These are phyloP conservation scores for Podaxis carcinomalis DNA, from an alignment of 768 basidiomycete species.

Conservation along the genomic window DNA sequence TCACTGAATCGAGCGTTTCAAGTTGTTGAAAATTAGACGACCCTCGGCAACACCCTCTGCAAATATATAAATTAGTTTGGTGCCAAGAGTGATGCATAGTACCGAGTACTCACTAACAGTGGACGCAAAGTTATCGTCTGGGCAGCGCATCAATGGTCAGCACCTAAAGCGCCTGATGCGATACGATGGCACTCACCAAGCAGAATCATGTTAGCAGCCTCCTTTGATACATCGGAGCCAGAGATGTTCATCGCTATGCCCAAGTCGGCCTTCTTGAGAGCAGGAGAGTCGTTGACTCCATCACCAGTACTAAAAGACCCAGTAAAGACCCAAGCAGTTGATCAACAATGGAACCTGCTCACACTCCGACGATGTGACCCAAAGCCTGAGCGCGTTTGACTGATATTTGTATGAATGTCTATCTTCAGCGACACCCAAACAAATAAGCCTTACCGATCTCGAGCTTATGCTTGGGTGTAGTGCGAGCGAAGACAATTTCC, in stretches of 20 bases:
- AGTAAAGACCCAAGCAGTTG: not conserved
- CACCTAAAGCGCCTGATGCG: not conserved
- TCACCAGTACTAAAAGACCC: slow-evolving; percentile 52
- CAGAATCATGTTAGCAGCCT: slow-evolving; percentile 73
- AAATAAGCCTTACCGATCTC: slow-evolving; percentile 50
- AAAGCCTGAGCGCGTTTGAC: slow-evolving; percentile 70
- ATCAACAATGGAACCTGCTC: slow-evolving; percentile 22
- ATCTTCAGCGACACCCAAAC: not conserved
- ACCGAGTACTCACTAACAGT: slow-evolving; percentile 51
- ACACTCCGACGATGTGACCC: slow-evolving; percentile 72
- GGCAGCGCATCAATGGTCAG: not conserved
- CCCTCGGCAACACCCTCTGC: slow-evolving; percentile 66
- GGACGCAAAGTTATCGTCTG: slow-evolving; percentile 71
- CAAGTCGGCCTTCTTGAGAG: slow-evolving; percentile 66
- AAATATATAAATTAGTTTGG: not conserved
- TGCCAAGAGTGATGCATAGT: not conserved
- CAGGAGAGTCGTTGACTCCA: slow-evolving; percentile 70
- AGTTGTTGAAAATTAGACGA: slow-evolving; percentile 64
- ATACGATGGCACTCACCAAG: slow-evolving; percentile 35
- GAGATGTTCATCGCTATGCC: slow-evolving; percentile 77
- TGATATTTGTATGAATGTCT: slow-evolving; percentile 17
- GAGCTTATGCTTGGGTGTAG: slow-evolving; percentile 69
- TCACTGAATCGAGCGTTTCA: slow-evolving; percentile 68
- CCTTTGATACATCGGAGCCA: slow-evolving; percentile 70
- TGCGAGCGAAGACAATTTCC: slow-evolving; percentile 70